phyloP scores from a whole-genome alignment of 1,139 yeast species.

The Debaryomycetaceae sp. region DNA sequence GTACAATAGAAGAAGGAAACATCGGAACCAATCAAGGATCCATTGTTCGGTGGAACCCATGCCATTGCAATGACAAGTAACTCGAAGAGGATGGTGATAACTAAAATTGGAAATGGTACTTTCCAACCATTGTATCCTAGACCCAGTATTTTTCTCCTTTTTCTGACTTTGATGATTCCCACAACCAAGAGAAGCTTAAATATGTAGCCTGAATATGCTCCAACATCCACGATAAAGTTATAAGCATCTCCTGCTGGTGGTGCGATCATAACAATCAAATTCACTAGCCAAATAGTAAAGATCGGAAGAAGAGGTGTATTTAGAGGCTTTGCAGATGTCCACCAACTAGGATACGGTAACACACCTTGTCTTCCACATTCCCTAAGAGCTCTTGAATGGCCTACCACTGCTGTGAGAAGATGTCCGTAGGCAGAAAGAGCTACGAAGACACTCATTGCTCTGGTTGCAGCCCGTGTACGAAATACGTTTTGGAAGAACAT shows the following conservation, averaged over 20 bases:
- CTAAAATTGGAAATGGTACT: conserved; percentile 27
- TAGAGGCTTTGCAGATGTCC: conserved; percentile 41
- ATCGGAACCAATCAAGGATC: conserved; percentile 32
- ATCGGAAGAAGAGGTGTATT: conserved; percentile 42
- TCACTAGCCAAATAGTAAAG: conserved; percentile 33
- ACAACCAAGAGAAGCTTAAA: conserved; percentile 32
- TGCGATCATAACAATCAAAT: conserved; percentile 36
- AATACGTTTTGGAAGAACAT: conserved; percentile 32
- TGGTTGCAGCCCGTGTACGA: conserved; percentile 26
- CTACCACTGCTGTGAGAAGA: conserved; percentile 34
- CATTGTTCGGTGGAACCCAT: conserved; percentile 35
- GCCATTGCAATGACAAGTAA: conserved; percentile 37
- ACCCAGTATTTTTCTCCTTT: conserved; percentile 30
- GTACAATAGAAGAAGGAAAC: conserved; percentile 31
- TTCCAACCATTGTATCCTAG: conserved; percentile 29
- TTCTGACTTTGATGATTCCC: conserved; percentile 34
- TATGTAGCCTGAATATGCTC: conserved; percentile 31
- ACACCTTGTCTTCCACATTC: conserved; percentile 50
- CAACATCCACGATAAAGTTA: conserved; percentile 35
- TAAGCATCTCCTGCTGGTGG: conserved; percentile 48
- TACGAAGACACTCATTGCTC: conserved; percentile 33
- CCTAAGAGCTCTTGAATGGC: conserved; percentile 40
- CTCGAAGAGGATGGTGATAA: conserved; percentile 26
- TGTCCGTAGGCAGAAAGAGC: conserved; percentile 44
- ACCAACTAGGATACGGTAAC: conserved; percentile 34